Base-by-base conservation (phyloP, 176 grass and related monocot species). In the Oryza rufipogon region DNA sequence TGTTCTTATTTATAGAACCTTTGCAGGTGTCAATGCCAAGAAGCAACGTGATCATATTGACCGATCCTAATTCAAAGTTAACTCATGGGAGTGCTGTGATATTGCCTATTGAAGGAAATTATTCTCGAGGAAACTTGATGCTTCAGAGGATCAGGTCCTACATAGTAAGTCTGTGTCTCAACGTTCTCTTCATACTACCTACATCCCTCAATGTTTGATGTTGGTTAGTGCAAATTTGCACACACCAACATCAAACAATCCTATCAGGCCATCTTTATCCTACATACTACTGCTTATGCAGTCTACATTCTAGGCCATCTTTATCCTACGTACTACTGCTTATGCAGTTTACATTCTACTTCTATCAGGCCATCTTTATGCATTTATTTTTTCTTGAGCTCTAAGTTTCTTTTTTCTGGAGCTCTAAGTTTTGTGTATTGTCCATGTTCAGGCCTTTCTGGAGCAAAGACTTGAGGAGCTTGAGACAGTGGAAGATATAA, bases 91-190 rank as follows among this genome's bases (percentile, higher is more conserved):
- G 81, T 78, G 63, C 81, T 64, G 77, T 83, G 64, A 78, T 92
- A 82, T 80, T 92, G 54, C 89, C 85, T 58, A 90, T 96, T 5
- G 64, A 87, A 56, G 96, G 93, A 91, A 87, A 96, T 64, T 99
- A 99, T 92, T 89, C 91, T 78, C 79, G 89, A 77, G 90, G 68
- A 85, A 92, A 94, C 83, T 74, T 99, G 72, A 96, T 99, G 96
- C 88, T 99, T 83, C 96, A 99, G 82, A 91, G 93, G 81, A 92
- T 99, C 81, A 96, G 79, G 74, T 94, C 96, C 36, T 98, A 96
- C 90, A 88, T 94, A 81, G 96, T 98, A 85, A 95, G 96, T 86
- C 38, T 82, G 54, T 39, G 34, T 56, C 2, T 87, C 16, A 75
- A 75, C 1, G 6, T 80, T 66, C 47, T 79, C 48, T 79, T 11